Evolutionary conservation across 2,329 filamentous ascomycete genomes (phyloP).

Genomic region (Sporothrix phasma): DNA sequence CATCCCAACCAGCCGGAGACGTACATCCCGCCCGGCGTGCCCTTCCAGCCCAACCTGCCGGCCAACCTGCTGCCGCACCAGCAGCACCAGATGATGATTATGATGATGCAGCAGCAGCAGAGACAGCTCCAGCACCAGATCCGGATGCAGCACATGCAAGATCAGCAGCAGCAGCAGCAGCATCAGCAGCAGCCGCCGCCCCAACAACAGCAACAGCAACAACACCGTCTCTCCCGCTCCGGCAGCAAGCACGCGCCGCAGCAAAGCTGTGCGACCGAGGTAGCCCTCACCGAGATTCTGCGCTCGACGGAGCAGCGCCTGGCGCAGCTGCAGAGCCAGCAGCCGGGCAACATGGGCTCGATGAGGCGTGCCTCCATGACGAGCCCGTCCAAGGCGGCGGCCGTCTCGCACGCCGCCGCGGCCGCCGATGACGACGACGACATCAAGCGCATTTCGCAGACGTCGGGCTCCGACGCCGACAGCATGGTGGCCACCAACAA

Average conservation of each 20-base stretch:
- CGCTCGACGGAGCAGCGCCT: constrained; percentile 43
- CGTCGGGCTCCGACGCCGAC: constrained; percentile 14
- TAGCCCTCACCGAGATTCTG: constrained; percentile 42
- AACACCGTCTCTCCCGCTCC: neutral
- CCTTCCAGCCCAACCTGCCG: neutral
- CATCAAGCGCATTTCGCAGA: constrained; percentile 11
- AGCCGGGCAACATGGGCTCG: neutral
- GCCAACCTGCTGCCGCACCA: constrained; percentile 1
- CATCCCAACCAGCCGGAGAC: constrained; percentile 8
- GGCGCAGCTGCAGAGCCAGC: constrained; percentile 13
- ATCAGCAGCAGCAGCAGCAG: neutral
- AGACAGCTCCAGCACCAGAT: constrained; percentile 8
- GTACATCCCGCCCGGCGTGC: neutral
- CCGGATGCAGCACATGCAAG: constrained; percentile 6
- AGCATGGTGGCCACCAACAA: constrained; percentile 13
- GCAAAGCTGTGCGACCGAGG: constrained; percentile 29
- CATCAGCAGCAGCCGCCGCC: too few species aligned
- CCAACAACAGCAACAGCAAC: neutral
- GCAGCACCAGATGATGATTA: constrained; percentile 12
- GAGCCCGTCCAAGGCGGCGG: neutral
- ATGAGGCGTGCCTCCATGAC: neutral
- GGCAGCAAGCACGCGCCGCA: constrained; percentile 4
- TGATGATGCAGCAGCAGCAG: constrained; percentile 13
- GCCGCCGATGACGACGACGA: neutral
- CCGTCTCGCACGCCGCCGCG: neutral